Percentiles rank a stretch among this genome's conserved stretches.
phyloP scores from a whole-genome alignment of 192 early-diverging fungal genomes.

The Rhizophagus prolifer region DNA sequence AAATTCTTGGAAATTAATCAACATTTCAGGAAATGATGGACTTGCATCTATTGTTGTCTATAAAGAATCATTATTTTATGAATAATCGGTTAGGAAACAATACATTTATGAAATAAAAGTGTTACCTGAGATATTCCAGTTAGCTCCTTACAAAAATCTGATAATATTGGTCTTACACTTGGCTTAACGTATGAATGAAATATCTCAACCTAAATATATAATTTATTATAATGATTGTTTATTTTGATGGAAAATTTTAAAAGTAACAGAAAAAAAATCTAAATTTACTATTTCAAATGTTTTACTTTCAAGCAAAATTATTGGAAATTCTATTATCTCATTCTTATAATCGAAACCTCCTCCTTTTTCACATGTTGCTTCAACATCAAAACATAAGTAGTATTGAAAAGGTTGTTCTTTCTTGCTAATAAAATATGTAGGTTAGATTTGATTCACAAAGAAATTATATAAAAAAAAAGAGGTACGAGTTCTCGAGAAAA shows the following conservation, averaged over 20 bases:
- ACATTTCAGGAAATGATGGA: slow-evolving; percentile 40
- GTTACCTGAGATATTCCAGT: slow-evolving; percentile 80
- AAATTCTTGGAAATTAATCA: slow-evolving; percentile 37
- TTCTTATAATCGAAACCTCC: slow-evolving; percentile 59
- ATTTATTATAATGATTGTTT: too few relatives aligned
- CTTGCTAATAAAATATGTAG: background rate
- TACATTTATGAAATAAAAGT: background rate
- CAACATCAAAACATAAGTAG: slow-evolving; percentile 77
- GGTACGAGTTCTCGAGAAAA: too few relatives aligned
- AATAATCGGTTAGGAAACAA: background rate
- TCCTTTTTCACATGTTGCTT: slow-evolving; percentile 73
- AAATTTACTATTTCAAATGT: slow-evolving; percentile 60
- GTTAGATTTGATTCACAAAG: background rate
- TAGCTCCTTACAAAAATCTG: slow-evolving; percentile 71
- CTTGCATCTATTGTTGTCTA: slow-evolving; percentile 37
- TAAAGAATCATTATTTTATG: background rate
- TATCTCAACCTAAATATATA: slow-evolving; percentile 54
- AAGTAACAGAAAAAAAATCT: background rate
- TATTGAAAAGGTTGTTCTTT: slow-evolving; percentile 57
- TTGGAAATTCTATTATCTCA: slow-evolving; percentile 89
- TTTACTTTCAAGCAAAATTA: slow-evolving; percentile 63
- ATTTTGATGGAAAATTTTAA: background rate
- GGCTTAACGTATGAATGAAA: slow-evolving; percentile 78
- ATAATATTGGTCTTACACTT: slow-evolving; percentile 59
- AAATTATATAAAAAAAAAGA: too few relatives aligned